These are phyloP conservation scores for Leishmania aethiopica DNA, from an alignment of 208 protist species.

Conservation along the genomic window DNA sequence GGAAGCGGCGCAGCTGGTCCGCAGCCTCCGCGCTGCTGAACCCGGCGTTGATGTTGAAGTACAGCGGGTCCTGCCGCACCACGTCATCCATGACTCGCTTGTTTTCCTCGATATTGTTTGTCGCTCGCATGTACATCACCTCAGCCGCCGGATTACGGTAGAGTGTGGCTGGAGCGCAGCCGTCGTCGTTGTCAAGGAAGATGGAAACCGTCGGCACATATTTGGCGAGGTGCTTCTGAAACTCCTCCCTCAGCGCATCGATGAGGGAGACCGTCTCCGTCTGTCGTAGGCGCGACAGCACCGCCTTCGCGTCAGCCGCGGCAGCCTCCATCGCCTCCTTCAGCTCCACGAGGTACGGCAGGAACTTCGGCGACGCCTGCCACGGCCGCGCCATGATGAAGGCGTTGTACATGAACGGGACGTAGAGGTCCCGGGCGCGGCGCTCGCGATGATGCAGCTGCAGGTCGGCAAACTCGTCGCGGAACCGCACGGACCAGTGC, in stretches of 20 bases:
- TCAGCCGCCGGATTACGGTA: slow-evolving; percentile 17
- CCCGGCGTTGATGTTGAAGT: slow-evolving; percentile 50
- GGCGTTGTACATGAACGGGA: slow-evolving; percentile 69
- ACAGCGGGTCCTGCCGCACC: slow-evolving; percentile 30
- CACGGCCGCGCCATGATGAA: slow-evolving; percentile 65
- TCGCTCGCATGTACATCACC: slow-evolving; percentile 23
- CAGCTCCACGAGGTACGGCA: slow-evolving; percentile 28
- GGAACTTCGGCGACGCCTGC: slow-evolving; percentile 47
- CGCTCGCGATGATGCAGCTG: slow-evolving; percentile 31
- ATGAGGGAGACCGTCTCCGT: not conserved
- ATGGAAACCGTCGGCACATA: slow-evolving; percentile 21
- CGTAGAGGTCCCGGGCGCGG: slow-evolving; percentile 33
- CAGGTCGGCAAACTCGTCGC: slow-evolving; percentile 30
- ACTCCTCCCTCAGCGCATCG: not conserved
- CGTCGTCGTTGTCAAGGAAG: slow-evolving; percentile 51
- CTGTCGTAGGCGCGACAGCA: not conserved
- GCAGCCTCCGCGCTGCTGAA: slow-evolving; percentile 7
- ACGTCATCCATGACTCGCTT: not conserved
- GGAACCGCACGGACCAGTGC: slow-evolving; percentile 23
- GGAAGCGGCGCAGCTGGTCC: slow-evolving; percentile 30
- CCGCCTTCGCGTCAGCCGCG: not conserved
- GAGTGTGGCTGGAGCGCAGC: slow-evolving; percentile 38
- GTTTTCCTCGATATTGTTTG: slow-evolving; percentile 24
- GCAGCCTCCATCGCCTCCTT: not conserved
- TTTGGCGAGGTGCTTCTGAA: not conserved